Evolutionary conservation across 1,284 basidiomycete species (phyloP).

Genomic region (Microbotryum silenes-acaulis): DNA sequence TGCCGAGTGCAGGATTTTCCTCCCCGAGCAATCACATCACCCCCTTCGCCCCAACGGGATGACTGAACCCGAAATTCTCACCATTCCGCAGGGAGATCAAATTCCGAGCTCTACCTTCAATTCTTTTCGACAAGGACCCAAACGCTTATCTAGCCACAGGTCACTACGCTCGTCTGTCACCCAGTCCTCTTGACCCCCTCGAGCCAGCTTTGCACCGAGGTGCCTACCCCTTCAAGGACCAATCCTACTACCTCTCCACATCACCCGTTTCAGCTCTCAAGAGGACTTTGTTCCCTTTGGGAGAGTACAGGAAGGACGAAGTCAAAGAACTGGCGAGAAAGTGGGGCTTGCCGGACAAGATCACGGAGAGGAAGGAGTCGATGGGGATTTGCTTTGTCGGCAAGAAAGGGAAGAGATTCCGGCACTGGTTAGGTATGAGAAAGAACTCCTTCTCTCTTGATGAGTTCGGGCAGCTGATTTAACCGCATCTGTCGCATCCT

Average conservation of each 20-base stretch:
- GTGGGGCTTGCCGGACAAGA: constrained; percentile 54
- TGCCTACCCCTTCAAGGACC: constrained; percentile 69
- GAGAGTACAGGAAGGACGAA: constrained; percentile 55
- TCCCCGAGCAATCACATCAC: too few species aligned
- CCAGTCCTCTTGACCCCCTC: constrained; percentile 25
- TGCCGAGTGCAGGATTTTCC: background rate
- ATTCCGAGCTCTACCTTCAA: constrained; percentile 75
- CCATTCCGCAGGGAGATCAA: constrained; percentile 60
- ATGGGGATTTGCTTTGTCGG: constrained; percentile 98
- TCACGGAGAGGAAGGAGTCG: constrained; percentile 72
- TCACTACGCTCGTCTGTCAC: constrained; percentile 67
- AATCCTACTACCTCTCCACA: constrained; percentile 85
- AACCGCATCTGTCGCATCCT: background rate
- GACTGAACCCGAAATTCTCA: too few species aligned
- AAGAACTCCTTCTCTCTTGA: background rate
- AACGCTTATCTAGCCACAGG: constrained; percentile 46
- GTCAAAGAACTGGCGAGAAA: constrained; percentile 70
- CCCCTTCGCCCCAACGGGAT: too few species aligned
- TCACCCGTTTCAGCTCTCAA: constrained; percentile 57
- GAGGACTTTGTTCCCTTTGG: constrained; percentile 72
- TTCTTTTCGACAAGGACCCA: constrained; percentile 43
- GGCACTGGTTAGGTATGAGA: constrained; percentile 44
- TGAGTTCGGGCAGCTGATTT: background rate
- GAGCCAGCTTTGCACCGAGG: constrained; percentile 61
- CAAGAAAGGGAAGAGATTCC: constrained; percentile 58